Conservation (phyloP, 2,329 filamentous ascomycete genomes). For the Colletotrichum sp. region DNA sequence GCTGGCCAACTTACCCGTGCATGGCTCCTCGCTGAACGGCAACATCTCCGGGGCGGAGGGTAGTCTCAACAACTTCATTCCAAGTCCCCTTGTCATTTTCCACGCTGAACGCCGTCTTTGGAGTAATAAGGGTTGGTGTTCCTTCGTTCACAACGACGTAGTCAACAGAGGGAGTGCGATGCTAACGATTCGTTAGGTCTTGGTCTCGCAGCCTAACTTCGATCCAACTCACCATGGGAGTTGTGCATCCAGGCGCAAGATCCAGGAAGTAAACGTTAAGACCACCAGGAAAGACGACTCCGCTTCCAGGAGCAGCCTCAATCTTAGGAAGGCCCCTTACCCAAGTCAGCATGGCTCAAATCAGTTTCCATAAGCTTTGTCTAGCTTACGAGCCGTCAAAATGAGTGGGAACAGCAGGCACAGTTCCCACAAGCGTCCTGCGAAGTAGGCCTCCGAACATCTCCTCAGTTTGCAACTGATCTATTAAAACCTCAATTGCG, state of each 20-base stretch:
- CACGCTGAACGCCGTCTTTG: background rate
- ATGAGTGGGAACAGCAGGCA: background rate
- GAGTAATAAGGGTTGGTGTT: background rate
- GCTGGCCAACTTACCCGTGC: background rate
- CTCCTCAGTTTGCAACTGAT: background rate
- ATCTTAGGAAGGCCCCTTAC: background rate
- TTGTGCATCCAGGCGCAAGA: background rate
- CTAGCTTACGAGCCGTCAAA: background rate
- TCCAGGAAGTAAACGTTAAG: conserved; percentile 2
- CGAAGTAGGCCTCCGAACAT: background rate
- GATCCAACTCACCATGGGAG: background rate
- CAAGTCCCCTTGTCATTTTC: background rate
- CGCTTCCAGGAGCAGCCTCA: background rate
- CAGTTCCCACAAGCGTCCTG: conserved; percentile 37
- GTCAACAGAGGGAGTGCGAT: background rate
- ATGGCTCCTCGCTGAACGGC: background rate
- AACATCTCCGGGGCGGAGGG: background rate
- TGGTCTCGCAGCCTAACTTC: background rate
- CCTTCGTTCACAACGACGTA: background rate
- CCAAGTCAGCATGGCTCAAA: background rate
- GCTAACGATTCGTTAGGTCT: background rate
- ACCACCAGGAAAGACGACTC: background rate
- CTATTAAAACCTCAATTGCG: background rate
- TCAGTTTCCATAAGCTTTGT: background rate
- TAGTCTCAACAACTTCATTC: background rate